These are phyloP conservation scores for Termitomyces sp. DNA, from an alignment of 768 basidiomycete genomes.

Conservation along the genomic window DNA sequence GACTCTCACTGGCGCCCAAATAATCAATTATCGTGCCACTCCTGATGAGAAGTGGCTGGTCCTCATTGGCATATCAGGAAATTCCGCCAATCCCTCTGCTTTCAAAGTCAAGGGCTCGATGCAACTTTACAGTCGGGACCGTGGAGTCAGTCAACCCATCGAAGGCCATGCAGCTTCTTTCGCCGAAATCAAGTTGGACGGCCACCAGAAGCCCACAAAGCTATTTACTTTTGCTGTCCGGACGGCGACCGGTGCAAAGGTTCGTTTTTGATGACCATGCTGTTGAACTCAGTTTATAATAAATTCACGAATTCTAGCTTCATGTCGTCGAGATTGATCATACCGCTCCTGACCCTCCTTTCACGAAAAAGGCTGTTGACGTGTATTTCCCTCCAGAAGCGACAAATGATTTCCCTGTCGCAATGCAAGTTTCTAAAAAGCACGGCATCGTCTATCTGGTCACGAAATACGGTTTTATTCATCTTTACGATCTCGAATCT, in stretches of 20 bases:
- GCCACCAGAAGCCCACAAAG: slow-evolving; percentile 81
- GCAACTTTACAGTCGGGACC: slow-evolving; percentile 92
- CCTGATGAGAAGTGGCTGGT: slow-evolving; percentile 97
- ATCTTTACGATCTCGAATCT: slow-evolving; percentile 96
- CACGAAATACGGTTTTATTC: slow-evolving; percentile 99
- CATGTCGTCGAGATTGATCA: slow-evolving; percentile 99
- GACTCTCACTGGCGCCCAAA: slow-evolving; percentile 91
- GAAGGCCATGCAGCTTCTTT: slow-evolving; percentile 98
- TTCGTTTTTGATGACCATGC: slow-evolving; percentile 23
- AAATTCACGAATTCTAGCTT: slow-evolving; percentile 49
- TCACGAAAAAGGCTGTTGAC: slow-evolving; percentile 96
- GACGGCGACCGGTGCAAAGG: slow-evolving; percentile 97
- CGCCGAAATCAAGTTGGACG: slow-evolving; percentile 87
- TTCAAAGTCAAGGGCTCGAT: slow-evolving; percentile 99
- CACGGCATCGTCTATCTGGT: slow-evolving; percentile 97
- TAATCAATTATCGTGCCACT: slow-evolving; percentile 96
- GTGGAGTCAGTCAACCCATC: slow-evolving; percentile 94
- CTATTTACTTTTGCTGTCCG: slow-evolving; percentile 94
- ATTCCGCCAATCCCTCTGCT: slow-evolving; percentile 86
- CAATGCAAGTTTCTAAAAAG: slow-evolving; percentile 97
- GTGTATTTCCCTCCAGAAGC: slow-evolving; percentile 99
- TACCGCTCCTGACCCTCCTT: slow-evolving; percentile 85
- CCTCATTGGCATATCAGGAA: slow-evolving; percentile 90
- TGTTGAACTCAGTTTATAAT: background rate
- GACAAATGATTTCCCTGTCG: slow-evolving; percentile 97